These are phyloP conservation scores for Hygrophila difformis DNA, from an alignment of 257 asterid genomes.

Conservation along the genomic window DNA sequence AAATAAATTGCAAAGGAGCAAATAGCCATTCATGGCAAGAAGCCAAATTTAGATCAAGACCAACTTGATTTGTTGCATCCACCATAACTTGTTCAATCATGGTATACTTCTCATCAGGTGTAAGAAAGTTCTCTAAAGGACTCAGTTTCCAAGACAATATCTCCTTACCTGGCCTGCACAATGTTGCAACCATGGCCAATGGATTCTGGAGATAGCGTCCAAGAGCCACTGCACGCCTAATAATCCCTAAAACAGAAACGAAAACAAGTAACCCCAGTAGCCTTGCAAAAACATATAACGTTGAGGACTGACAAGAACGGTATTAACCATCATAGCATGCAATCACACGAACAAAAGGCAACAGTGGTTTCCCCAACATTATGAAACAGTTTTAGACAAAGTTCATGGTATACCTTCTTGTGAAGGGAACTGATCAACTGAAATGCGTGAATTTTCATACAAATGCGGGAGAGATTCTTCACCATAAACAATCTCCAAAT, in stretches of 20 bases:
- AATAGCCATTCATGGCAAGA: conserved; percentile 86
- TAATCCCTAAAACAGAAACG: conserved; percentile 48
- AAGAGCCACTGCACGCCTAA: conserved; percentile 88
- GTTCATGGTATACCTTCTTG: conserved; percentile 57
- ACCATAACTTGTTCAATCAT: conserved; percentile 93
- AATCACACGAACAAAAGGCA: conserved; percentile 24
- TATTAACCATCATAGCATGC: conserved; percentile 4
- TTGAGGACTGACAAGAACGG: background rate
- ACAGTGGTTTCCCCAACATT: conserved; percentile 5
- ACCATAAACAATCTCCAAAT: conserved; percentile 79
- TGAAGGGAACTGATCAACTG: conserved; percentile 90
- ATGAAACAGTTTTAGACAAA: conserved; percentile 2
- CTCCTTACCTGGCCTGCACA: conserved; percentile 95
- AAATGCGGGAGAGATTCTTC: conserved; percentile 95
- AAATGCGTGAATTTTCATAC: conserved; percentile 86
- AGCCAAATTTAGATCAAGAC: conserved; percentile 69
- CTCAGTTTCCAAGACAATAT: conserved; percentile 87
- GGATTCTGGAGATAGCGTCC: conserved; percentile 96
- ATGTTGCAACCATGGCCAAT: conserved; percentile 74
- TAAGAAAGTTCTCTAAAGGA: conserved; percentile 75
- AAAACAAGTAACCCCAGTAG: background rate
- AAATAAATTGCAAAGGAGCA: conserved; percentile 84
- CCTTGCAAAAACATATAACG: conserved; percentile 2
- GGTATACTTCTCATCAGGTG: conserved; percentile 90
- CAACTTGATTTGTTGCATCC: conserved; percentile 88